Evolutionary conservation across 202 grass and related monocot genomes (phyloP), one percentile per base, ranked within the genome.

Genomic region (Elaeis oleifera): DNA sequence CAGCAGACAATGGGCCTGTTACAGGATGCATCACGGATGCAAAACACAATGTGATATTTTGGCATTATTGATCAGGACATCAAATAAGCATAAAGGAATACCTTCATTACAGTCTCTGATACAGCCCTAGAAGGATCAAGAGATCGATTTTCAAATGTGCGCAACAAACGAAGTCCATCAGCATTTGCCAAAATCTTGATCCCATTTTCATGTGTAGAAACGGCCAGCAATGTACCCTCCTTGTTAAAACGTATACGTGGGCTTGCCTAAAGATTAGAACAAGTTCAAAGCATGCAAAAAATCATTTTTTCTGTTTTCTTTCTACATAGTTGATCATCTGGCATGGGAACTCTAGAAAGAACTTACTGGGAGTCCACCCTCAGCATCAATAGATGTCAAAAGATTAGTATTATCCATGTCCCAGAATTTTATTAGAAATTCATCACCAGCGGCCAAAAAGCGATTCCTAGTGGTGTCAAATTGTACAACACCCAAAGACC

Each of bases 171-270:
- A 76, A 86, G 59, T 59, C 94, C 94, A 17, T 99, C 94, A 70
- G 82, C 69, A 74, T 99, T 99, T 67, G 88, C 94, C 78, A 99
- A 78, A 49, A 99, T 91, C 75, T 99, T 99, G 71, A 99, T 82
- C 73, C 85, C 85, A 82, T 80, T 99, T 20, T 99, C 88, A 79
- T 50, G 24, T 49, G 85, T 94, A 69, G 88, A 89, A 53, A 94
- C 82, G 48, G 94, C 94, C 75, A 99, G 73, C 52, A 99, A 63
- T 63, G 75, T 87, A 52, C 94, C 94, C 21, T 99, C 85, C 67
- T 99, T 99, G 75, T 99, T 99, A 56, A 99, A 99, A 59, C 94
- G 84, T 60, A 99, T 84, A 25, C 94, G 70, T 31, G 94, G 78
- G 73, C 88, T 94, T 69, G 77, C 80, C 88, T 89, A 66, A 72